Base-by-base conservation (phyloP, 108 stramenopile genomes). In the Stephanodiscus minutulus region DNA sequence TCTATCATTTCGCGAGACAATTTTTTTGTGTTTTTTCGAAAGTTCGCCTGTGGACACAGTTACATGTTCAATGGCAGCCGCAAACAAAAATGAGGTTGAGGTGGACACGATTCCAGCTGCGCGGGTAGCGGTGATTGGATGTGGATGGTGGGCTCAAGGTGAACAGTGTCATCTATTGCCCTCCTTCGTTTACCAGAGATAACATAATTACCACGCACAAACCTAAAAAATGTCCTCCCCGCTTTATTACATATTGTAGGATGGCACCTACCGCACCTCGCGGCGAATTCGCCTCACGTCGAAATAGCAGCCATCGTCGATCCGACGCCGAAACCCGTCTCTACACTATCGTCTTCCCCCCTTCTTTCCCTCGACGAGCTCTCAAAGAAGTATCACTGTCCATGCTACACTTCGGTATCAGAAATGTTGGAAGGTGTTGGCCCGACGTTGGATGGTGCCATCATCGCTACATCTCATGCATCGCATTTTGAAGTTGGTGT, bases 61-160 rank as follows among this genome's bases (percentile, higher is more conserved):
- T n/a, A n/a, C n/a, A n/a, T n/a, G n/a, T n/a, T 52, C 50, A 29
- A 58, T 58, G 57, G 28, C 0, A 58, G 57, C 2, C 7, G 25
- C 36, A 35, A 29, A 31, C 28, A 24, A 56, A 28, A 29, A 56
- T 28, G 27, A 33, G 7, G 36, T 58, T 7, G 33, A 17, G 3
- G 36, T 18, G 31, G 57, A 58, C 28, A 10, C 12, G 24, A n/a
- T 31, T 31, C 27, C 62, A 5, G 39, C 18, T 33, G 64, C 50
- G 37, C 33, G 70, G 37, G 37, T 78, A 0, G 89, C 85, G 41
- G 85, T 91, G 7, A 83, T 91, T 61, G 91, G 91, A 2, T 82
- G 83, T 20, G 91, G 91, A 17, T 91, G 88, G 88, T 91, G 91
- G 90, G 39, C 79, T 7, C 88, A 92, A 71, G 91, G 89, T 31